Evolutionary conservation across 2,329 filamentous ascomycete genomes (phyloP).

Genomic region (Blastomyces parvus): DNA sequence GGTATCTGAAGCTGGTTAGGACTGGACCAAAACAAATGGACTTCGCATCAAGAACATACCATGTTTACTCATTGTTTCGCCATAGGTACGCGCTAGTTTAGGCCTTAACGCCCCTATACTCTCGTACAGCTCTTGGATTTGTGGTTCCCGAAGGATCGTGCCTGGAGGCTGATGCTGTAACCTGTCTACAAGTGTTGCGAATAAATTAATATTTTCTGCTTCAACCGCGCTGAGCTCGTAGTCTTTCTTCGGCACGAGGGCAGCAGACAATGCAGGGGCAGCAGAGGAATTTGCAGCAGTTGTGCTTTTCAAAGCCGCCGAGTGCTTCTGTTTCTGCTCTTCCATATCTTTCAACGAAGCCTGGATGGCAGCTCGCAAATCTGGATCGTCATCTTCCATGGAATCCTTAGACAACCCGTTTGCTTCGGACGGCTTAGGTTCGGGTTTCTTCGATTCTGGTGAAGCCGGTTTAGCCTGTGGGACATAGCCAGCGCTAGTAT

Average conservation of each 20-base stretch:
- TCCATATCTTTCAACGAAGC: constrained; percentile 96
- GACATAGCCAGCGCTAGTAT: constrained; percentile 60
- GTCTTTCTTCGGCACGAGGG: constrained; percentile 69
- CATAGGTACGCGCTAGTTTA: constrained; percentile 89
- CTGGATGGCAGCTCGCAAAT: constrained; percentile 88
- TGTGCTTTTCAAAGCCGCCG: constrained; percentile 73
- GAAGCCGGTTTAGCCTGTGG: constrained; percentile 47
- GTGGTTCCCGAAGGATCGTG: constrained; percentile 90
- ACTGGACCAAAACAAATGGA: background rate
- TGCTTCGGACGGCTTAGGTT: constrained; percentile 33
- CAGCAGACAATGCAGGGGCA: constrained; percentile 38
- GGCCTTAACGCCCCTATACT: constrained; percentile 89
- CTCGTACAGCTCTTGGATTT: constrained; percentile 96
- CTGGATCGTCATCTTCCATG: constrained; percentile 75
- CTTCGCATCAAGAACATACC: constrained; percentile 45
- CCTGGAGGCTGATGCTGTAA: constrained; percentile 91
- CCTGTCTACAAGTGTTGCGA: constrained; percentile 85
- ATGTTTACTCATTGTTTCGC: constrained; percentile 99
- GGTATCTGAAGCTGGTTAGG: constrained; percentile 53
- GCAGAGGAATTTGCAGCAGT: constrained; percentile 47
- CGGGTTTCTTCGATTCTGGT: constrained; percentile 16
- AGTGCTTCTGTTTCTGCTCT: constrained; percentile 87
- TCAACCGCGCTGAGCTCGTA: constrained; percentile 91
- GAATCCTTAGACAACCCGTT: constrained; percentile 37
- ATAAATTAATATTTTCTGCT: constrained; percentile 95